These are phyloP conservation scores for Castanea sativa DNA, from an alignment of 306 rosid species.

Conservation along the genomic window DNA sequence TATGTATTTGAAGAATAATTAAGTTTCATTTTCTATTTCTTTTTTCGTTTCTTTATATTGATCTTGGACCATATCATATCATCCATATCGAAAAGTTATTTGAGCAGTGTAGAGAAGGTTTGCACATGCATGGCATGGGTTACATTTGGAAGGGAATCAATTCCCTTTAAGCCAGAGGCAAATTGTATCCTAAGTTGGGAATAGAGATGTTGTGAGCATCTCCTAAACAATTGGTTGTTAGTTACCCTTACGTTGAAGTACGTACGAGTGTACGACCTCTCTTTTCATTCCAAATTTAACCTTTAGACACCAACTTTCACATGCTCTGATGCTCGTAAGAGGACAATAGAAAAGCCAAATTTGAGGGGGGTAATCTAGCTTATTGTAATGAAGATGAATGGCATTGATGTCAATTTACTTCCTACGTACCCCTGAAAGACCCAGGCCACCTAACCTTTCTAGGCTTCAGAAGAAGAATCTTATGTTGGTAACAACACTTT, in stretches of 20 bases:
- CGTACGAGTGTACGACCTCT: background rate
- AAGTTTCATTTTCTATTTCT: background rate
- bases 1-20: background rate
- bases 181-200: background rate
- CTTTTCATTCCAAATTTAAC: constrained; percentile 3
- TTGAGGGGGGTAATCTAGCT: background rate
- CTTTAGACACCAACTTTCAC: constrained; percentile 5
- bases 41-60: too few species aligned
- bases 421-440: background rate
- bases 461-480: constrained; percentile 1
- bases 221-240: background rate
- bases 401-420: constrained; percentile 19
- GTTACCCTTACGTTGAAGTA: background rate
- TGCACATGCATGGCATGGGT: background rate
- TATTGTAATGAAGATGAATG: constrained; percentile 5
- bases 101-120: too few species aligned
- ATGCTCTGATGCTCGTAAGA: background rate
- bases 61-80: background rate
- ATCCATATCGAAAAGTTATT: too few species aligned
- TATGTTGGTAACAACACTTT: constrained; percentile 14
- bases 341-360: constrained; percentile 39
- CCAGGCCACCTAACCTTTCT: background rate
- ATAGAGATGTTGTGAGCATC: background rate
- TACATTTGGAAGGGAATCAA: background rate
- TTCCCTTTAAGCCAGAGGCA: background rate